phyloP scores from a whole-genome alignment of 768 basidiomycete species.

The Lactarius akahatsu region DNA sequence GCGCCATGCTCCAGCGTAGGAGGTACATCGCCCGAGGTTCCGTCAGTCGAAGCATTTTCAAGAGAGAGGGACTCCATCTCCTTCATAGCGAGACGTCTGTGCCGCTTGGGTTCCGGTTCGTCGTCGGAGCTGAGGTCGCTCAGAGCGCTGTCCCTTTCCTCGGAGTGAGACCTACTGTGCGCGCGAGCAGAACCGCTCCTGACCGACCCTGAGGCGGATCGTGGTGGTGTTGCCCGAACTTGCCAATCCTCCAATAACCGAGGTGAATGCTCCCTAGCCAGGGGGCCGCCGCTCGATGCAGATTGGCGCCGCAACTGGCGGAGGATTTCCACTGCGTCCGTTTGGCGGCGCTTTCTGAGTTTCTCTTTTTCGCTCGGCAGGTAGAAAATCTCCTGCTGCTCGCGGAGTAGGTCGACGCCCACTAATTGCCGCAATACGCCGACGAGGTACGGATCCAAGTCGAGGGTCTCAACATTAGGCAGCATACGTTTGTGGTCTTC shows the following conservation, averaged over 20 bases:
- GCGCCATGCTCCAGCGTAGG: neutral
- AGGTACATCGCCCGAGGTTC: neutral
- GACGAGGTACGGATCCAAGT: slow-evolving; percentile 53
- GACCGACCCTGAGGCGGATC: slow-evolving; percentile 17
- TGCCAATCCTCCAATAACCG: slow-evolving; percentile 15
- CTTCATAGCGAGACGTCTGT: neutral
- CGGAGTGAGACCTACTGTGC: neutral
- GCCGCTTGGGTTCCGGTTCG: slow-evolving; percentile 17
- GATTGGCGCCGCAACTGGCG: slow-evolving; percentile 25
- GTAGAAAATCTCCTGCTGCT: slow-evolving; percentile 64
- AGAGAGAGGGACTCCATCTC: slow-evolving; percentile 8
- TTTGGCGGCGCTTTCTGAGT: slow-evolving; percentile 25
- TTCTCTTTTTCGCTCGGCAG: slow-evolving; percentile 51
- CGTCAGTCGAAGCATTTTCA: neutral
- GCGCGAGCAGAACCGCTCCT: slow-evolving; percentile 5
- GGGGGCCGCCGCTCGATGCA: slow-evolving; percentile 9
- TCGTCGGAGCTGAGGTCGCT: slow-evolving; percentile 14
- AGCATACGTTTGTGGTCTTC: slow-evolving; percentile 51
- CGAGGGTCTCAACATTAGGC: slow-evolving; percentile 48
- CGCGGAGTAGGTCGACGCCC: slow-evolving; percentile 61
- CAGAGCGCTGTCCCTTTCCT: slow-evolving; percentile 10
- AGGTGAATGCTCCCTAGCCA: slow-evolving; percentile 20
- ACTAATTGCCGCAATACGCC: slow-evolving; percentile 59
- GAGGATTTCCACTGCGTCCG: slow-evolving; percentile 17
- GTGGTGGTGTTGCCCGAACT: slow-evolving; percentile 8